Conservation (phyloP, 2,329 filamentous ascomycete genomes). For the Fusarium chaquense region DNA sequence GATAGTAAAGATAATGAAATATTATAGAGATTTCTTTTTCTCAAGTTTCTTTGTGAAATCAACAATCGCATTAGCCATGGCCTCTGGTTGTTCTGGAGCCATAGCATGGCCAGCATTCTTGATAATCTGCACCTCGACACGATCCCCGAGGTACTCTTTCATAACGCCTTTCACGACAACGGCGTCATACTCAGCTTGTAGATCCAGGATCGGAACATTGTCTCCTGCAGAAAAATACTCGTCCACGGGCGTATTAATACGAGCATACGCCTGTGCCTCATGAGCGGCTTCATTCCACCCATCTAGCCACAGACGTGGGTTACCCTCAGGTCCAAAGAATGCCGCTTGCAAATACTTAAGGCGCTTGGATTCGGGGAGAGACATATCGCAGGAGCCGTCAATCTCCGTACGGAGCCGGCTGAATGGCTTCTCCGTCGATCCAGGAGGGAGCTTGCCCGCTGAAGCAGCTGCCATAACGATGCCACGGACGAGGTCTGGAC, state of each 20-base stretch:
- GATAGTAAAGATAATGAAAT: neutral
- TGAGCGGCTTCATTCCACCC: conserved; percentile 1
- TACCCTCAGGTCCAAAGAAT: neutral
- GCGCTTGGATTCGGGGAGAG: neutral
- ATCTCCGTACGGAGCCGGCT: neutral
- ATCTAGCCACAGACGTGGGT: neutral
- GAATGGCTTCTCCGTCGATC: neutral
- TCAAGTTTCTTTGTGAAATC: neutral
- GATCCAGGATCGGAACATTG: neutral
- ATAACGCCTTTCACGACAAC: conserved; percentile 3
- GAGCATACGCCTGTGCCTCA: neutral
- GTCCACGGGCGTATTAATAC: neutral
- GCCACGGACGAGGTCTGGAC: conserved; percentile 3
- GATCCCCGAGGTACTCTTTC: neutral
- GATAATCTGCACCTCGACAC: neutral
- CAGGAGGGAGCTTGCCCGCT: neutral
- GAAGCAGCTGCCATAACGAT: conserved; percentile 7
- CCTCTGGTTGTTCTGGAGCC: neutral
- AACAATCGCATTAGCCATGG: neutral
- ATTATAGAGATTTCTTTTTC: rapidly evolving
- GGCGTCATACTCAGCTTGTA: conserved; percentile 2
- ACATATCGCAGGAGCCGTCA: neutral
- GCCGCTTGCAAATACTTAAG: neutral
- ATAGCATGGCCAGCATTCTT: neutral
- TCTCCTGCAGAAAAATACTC: conserved; percentile 1